These are phyloP conservation scores for Schwanniomyces sp. DNA, from an alignment of 805 yeast genomes.

Conservation along the genomic window DNA sequence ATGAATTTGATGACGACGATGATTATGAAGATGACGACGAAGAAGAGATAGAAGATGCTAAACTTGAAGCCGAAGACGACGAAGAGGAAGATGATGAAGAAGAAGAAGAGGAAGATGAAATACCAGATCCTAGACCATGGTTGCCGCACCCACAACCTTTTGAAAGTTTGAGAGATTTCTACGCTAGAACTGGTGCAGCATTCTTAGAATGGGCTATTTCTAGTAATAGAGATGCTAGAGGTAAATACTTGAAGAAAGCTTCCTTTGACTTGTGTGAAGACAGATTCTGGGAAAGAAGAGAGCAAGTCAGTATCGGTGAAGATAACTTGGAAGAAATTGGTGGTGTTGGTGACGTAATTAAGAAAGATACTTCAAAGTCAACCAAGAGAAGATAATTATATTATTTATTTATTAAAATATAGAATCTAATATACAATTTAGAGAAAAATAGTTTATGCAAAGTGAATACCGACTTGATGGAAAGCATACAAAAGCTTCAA, in stretches of 20 bases:
- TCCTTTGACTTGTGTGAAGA: constrained; percentile 90
- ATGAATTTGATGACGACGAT: constrained; percentile 49
- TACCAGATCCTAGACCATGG: constrained; percentile 95
- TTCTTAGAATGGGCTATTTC: constrained; percentile 94
- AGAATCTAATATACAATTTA: constrained; percentile 6
- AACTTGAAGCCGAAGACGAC: constrained; percentile 49
- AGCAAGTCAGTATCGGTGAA: constrained; percentile 82
- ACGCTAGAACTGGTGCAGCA: constrained; percentile 79
- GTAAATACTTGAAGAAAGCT: constrained; percentile 83
- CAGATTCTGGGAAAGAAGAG: constrained; percentile 99
- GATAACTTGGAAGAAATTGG: constrained; percentile 88
- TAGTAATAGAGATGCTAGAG: constrained; percentile 80
- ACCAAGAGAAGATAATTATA: constrained; percentile 47
- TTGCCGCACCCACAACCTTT: constrained; percentile 95
- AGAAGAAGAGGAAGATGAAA: constrained; percentile 61
- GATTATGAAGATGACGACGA: constrained; percentile 68
- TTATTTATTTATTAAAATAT: constrained; percentile 1
- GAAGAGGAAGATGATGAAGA: constrained; percentile 72
- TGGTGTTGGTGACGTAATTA: constrained; percentile 86
- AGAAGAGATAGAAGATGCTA: constrained; percentile 42
- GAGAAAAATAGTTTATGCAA: constrained; percentile 54
- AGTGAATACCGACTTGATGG: constrained; percentile 96
- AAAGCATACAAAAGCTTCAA: constrained; percentile 83
- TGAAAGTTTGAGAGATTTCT: constrained; percentile 80
- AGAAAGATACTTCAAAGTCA: constrained; percentile 55